Conservation (phyloP, 306 rosid species). For the Canavalia ensiformis region DNA sequence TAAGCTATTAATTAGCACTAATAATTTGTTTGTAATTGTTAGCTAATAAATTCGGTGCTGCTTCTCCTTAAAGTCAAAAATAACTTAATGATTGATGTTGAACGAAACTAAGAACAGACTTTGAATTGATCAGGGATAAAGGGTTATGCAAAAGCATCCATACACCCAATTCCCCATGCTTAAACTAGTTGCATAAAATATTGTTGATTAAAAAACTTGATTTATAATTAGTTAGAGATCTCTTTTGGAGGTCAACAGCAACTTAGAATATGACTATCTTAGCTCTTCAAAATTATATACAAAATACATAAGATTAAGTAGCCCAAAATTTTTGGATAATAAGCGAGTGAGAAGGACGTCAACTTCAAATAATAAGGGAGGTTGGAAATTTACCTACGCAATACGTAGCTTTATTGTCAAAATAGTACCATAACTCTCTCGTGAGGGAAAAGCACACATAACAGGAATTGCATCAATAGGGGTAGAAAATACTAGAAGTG, state of each 20-base stretch:
- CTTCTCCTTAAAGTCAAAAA: background rate
- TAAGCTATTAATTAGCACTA: background rate
- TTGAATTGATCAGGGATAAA: background rate
- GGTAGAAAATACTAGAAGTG: background rate
- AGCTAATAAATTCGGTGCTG: slow-evolving; percentile 28
- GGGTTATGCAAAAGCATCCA: background rate
- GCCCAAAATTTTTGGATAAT: background rate
- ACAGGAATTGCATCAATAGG: background rate
- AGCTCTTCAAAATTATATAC: background rate
- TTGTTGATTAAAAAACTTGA: background rate
- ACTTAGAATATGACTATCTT: background rate
- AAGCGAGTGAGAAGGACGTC: background rate
- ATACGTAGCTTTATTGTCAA: background rate
- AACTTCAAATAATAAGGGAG: background rate
- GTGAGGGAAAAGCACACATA: background rate
- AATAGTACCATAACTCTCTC: background rate
- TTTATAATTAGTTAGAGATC: background rate
- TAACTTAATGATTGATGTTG: slow-evolving; percentile 1
- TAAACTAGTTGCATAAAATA: background rate
- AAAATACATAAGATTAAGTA: background rate
- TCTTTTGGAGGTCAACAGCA: background rate
- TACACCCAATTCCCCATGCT: background rate
- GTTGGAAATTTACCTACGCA: background rate
- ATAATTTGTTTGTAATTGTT: background rate
- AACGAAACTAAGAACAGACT: background rate